Conservation (phyloP, 306 rosid genomes). For the Gleditsia sinensis region DNA sequence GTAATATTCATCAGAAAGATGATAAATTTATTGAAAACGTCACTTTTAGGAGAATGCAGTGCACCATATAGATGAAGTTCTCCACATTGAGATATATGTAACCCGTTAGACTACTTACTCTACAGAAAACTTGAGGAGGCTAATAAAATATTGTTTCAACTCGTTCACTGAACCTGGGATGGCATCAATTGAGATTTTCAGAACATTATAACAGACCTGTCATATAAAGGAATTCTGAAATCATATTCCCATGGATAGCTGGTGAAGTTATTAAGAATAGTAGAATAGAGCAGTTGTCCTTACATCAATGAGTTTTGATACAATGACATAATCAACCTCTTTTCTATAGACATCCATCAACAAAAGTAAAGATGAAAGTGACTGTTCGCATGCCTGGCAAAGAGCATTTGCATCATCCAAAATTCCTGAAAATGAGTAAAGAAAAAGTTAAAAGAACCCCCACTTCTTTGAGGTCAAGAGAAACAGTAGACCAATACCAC, state of each 20-base stretch:
- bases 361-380: constrained; percentile 53
- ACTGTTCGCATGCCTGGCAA: constrained; percentile 54
- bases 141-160: constrained; percentile 57
- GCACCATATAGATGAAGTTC: neutral
- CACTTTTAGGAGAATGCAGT: constrained; percentile 6
- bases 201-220: constrained; percentile 50
- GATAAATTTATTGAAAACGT: neutral
- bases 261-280: neutral
- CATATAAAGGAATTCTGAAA: constrained; percentile 13
- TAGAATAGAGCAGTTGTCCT: constrained; percentile 16
- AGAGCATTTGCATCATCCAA: constrained; percentile 67
- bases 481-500: neutral
- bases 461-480: constrained; percentile 10
- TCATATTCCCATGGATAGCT: constrained; percentile 1
- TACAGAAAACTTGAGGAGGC: constrained; percentile 55
- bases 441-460: neutral
- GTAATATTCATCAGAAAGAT: neutral
- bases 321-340: constrained; percentile 52
- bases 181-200: constrained; percentile 48
- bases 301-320: constrained; percentile 51
- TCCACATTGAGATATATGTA: neutral
- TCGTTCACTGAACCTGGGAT: constrained; percentile 54
- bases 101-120: constrained; percentile 42
- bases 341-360: constrained; percentile 56
- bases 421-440: constrained; percentile 48